Percentiles rank a stretch among this genome's conserved stretches.
phyloP scores from a whole-genome alignment of 345 rosid species.

The Salix viminalis region DNA sequence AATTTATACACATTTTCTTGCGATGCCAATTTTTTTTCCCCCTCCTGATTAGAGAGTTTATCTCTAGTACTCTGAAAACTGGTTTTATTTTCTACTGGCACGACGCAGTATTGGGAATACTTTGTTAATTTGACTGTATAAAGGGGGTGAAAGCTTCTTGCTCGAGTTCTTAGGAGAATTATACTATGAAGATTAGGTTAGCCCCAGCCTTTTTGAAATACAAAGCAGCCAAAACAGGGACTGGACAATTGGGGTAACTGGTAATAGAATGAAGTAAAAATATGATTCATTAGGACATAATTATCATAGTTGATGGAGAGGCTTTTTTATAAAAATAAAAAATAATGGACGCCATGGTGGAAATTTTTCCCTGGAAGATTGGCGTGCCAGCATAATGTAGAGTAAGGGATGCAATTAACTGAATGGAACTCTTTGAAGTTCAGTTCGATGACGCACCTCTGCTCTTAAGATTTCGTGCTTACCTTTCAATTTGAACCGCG shows the following conservation, averaged over 20 bases:
- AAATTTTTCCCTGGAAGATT: no score
- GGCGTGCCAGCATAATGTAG: no score
- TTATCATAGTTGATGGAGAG: no score
- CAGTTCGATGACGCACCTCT: no score
- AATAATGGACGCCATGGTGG: no score
- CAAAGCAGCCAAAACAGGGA: neutral
- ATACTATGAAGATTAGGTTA: neutral
- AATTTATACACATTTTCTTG: neutral
- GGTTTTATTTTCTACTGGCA: neutral
- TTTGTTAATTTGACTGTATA: neutral
- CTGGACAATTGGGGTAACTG: neutral
- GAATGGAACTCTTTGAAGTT: no score
- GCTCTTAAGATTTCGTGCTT: neutral
- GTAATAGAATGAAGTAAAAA: neutral
- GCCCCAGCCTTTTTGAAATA: neutral
- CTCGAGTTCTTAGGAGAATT: neutral
- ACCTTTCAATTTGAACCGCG: neutral
- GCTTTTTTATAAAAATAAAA: no score
- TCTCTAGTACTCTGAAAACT: neutral
- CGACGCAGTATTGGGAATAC: neutral
- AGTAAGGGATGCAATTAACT: no score
- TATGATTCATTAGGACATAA: no score
- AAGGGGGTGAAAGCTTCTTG: neutral
- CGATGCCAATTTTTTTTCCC: no score
- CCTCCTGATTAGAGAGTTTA: neutral